phyloP scores from a whole-genome alignment of 139 green algal species.

The Gonium pectorale region DNA sequence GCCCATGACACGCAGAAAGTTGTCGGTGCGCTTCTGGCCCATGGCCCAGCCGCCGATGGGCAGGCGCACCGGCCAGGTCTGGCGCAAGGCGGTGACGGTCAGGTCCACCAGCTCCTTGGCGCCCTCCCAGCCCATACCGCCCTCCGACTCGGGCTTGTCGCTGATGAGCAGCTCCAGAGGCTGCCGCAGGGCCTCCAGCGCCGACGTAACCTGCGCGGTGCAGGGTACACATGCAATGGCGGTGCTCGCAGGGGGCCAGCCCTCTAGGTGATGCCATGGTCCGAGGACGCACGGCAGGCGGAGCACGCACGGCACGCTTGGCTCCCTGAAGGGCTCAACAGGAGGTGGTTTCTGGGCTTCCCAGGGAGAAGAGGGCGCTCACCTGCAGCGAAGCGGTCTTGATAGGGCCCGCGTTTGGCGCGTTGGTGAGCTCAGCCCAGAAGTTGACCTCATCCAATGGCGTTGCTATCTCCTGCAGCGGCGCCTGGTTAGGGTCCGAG shows the following conservation, averaged over 20 bases:
- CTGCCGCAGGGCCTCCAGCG: conserved; percentile 56
- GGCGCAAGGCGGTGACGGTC: conserved; percentile 43
- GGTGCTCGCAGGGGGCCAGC: too few relatives aligned
- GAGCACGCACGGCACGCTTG: too few relatives aligned
- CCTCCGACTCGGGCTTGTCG: conserved; percentile 42
- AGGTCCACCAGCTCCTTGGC: conserved; percentile 58
- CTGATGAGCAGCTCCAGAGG: conserved; percentile 39
- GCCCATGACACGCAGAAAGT: conserved; percentile 58
- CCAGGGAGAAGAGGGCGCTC: not conserved
- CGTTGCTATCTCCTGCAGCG: conserved; percentile 62
- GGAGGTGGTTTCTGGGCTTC: too few relatives aligned
- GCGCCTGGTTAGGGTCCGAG: conserved; percentile 53
- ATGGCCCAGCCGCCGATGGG: conserved; percentile 55
- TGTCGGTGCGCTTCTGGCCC: conserved; percentile 55
- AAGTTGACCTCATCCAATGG: conserved; percentile 72
- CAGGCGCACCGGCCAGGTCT: conserved; percentile 58
- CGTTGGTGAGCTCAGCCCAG: conserved; percentile 68
- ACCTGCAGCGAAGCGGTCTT: conserved; percentile 51
- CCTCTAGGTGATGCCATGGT: too few relatives aligned
- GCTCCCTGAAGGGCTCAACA: too few relatives aligned
- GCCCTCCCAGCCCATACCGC: conserved; percentile 53
- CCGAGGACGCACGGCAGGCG: too few relatives aligned
- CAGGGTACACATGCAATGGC: too few relatives aligned
- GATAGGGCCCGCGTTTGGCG: conserved; percentile 20
- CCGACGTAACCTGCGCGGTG: conserved; percentile 32